These are phyloP conservation scores for barrel medic (Medicago truncatula) DNA, from an alignment of 306 rosid species.

Conservation along the genomic window DNA sequence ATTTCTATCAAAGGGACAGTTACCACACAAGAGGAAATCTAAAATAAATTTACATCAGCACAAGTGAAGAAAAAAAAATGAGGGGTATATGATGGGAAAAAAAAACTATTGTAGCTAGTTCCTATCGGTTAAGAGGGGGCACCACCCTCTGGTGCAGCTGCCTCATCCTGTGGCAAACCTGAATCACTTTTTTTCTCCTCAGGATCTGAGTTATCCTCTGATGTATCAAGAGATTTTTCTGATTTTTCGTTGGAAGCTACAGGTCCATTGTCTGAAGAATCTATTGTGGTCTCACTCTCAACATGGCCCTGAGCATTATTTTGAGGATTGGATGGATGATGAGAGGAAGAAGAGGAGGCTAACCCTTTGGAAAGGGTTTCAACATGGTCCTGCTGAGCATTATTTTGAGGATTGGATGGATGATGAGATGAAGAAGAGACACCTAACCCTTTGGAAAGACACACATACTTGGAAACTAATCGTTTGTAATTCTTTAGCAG, in stretches of 20 bases:
- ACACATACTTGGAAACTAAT: conserved; percentile 81
- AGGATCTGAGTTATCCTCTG: conserved; percentile 49
- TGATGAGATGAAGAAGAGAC: conserved; percentile 50
- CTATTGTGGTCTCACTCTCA: conserved; percentile 55
- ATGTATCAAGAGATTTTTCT: conserved; percentile 35
- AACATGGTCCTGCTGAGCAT: conserved; percentile 44
- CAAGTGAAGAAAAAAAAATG: conserved; percentile 26
- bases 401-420: conserved; percentile 47
- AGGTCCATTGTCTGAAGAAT: conserved; percentile 49
- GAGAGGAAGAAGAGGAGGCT: conserved; percentile 51
- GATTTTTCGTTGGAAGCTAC: conserved; percentile 50
- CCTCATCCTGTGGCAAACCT: conserved; percentile 53
- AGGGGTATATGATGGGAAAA: background rate
- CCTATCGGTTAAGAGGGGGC: conserved; percentile 42
- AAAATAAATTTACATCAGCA: conserved; percentile 40
- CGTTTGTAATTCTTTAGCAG: conserved; percentile 84
- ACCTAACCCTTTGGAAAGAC: conserved; percentile 85
- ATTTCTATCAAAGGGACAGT: conserved; percentile 32
- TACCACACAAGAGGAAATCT: conserved; percentile 28
- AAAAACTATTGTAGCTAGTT: conserved; percentile 35
- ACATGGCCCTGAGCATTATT: conserved; percentile 42
- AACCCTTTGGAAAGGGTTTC: conserved; percentile 71
- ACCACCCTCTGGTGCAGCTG: conserved; percentile 50
- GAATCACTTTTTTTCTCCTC: conserved; percentile 56
- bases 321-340: conserved; percentile 51